phyloP scores from a whole-genome alignment of 169 alveolate genomes.

The Plasmodium blacklocki region DNA sequence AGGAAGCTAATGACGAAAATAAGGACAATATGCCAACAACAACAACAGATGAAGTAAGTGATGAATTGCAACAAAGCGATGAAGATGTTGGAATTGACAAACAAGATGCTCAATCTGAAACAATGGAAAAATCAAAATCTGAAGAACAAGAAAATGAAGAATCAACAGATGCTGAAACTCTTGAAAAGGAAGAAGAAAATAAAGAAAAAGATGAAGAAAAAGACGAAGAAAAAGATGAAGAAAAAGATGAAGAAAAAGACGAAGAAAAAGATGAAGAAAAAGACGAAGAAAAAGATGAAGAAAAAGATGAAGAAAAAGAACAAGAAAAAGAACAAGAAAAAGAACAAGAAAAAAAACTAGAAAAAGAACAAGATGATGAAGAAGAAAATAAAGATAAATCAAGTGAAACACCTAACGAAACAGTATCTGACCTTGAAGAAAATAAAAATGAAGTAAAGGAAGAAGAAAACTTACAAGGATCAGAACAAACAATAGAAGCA shows the following conservation, averaged over 20 bases:
- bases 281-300: conserved; percentile 75
- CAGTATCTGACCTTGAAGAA: not conserved
- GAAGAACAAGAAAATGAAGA: not conserved
- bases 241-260: conserved; percentile 77
- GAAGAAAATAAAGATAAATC: conserved; percentile 10
- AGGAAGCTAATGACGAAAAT: not conserved
- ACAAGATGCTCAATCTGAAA: not conserved
- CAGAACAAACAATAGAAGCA: not conserved
- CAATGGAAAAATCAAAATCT: not conserved
- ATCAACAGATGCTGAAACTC: not conserved
- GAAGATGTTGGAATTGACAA: not conserved
- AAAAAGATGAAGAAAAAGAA: not conserved
- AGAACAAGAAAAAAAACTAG: too few relatives aligned
- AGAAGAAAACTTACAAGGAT: not conserved
- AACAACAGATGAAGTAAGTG: not conserved
- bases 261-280: conserved; percentile 80
- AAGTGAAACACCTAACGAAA: not conserved
- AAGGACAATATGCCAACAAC: not conserved
- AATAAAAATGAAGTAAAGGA: not conserved
- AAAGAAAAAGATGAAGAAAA: not conserved
- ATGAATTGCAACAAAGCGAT: not conserved
- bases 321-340: conserved; percentile 6
- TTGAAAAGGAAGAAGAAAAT: not conserved
- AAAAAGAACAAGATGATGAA: not conserved
- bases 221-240: not conserved